Conservation (phyloP, 208 protist genomes). For the Leptomonas pyrrhocoris region DNA sequence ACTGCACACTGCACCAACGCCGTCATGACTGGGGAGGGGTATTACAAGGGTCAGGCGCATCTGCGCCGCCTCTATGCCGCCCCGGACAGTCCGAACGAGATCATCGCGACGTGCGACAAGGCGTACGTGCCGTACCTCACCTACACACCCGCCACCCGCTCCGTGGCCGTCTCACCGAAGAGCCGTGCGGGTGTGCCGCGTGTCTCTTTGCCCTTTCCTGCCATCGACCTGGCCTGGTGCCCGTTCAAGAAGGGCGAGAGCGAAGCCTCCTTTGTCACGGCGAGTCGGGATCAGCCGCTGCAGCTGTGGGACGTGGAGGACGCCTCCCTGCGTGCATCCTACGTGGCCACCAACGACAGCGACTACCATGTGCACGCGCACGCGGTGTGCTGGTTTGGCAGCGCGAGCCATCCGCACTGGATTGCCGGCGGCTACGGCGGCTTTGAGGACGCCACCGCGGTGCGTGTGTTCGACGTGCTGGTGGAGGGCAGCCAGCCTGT, state of each 20-base stretch:
- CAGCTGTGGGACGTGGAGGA: slow-evolving; percentile 83
- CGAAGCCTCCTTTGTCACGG: slow-evolving; percentile 64
- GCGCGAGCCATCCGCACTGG: slow-evolving; percentile 17
- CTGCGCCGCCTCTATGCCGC: slow-evolving; percentile 63
- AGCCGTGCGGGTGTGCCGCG: slow-evolving; percentile 28
- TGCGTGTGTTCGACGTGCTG: slow-evolving; percentile 77
- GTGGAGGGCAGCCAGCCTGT: slow-evolving; percentile 48
- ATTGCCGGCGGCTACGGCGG: slow-evolving; percentile 79
- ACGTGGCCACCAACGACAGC: slow-evolving; percentile 59
- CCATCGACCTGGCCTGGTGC: slow-evolving; percentile 78
- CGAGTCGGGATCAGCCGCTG: slow-evolving; percentile 58
- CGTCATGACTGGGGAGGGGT: no score
- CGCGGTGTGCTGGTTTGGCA: slow-evolving; percentile 47
- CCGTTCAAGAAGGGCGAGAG: slow-evolving; percentile 61
- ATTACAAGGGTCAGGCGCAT: slow-evolving; percentile 20
- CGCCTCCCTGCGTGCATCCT: slow-evolving; percentile 65
- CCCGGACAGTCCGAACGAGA: slow-evolving; percentile 47
- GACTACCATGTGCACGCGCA: slow-evolving; percentile 55
- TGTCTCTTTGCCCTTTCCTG: slow-evolving; percentile 65
- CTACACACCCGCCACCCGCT: slow-evolving; percentile 5
- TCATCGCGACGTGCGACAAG: slow-evolving; percentile 58
- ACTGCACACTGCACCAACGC: no score
- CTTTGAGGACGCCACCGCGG: slow-evolving; percentile 53
- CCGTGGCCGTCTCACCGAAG: not conserved
- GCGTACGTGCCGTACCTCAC: slow-evolving; percentile 20